Evolutionary conservation across 1,139 yeast species (phyloP), one percentile per base, ranked within the genome.

Genomic region (Saccharomycopsis hybrid): DNA sequence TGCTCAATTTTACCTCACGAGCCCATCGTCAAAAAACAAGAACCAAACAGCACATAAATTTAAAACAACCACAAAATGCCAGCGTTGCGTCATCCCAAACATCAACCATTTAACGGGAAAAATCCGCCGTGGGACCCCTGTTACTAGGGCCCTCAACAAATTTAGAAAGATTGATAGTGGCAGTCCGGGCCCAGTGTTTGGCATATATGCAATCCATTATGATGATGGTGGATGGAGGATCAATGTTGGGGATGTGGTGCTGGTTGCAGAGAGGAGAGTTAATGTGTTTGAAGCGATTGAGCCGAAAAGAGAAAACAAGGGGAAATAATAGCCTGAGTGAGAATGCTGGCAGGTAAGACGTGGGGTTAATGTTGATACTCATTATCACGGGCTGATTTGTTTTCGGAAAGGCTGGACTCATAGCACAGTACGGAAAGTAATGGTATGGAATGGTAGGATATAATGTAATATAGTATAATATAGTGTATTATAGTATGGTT

Each of bases 161-260:
- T 31, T 31, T 31, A 11, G 35, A 31, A 7, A 31, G 11, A 11
- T 31, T 31, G 35, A 31, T 31, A 31, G 35, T 8, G 18, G 18
- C 18, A 18, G 18, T 18, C 18, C 18, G 18, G 18, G 18, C 18
- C 18, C 18, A 18, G 18, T 36, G n/a, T 51, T 57, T 29, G 61
- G 61, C 3, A 50, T 59, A 11, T 46, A 51, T 41, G 57, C 54
- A n/a, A 54, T 54, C 5, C 60, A 58, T 43, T 41, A 56, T 46
- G 48, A 55, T 44, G 48, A 55, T 44, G 44, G 50, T 40, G 39
- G 45, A 1, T 54, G 52, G 35, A 42, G 31, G 11, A 46, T 57
- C 9, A 50, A 42, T 11, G 57, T 51, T 2, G 60, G 59, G 3
- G 61, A 58, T 40, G 30, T 37, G 8, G 46, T 58, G 9, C 46